Evolutionary conservation across 257 asterid genomes (phyloP), one percentile per base, ranked within the genome.

Genomic region (Leptodermis oblonga): DNA sequence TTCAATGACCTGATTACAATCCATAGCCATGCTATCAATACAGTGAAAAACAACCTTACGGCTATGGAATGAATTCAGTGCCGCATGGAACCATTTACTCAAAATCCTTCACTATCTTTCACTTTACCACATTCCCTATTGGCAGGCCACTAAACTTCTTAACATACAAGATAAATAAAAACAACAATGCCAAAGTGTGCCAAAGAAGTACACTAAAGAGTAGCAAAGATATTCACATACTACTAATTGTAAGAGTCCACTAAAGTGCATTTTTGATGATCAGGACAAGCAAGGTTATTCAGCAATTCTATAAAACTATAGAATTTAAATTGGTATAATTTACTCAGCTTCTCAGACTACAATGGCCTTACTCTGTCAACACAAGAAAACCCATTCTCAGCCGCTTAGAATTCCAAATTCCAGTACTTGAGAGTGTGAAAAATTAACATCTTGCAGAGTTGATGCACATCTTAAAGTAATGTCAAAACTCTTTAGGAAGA

Each of bases 1-100:
- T 77, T 93, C 99, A 71, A 93, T 90, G 75, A 93, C 99, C 99
- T 93, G 48, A n/a, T n/a, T 4, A 52, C 11, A 18, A 39, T 69
- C 58, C 68, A 70, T 39, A 71, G 76, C 43, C 77, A 63, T 37
- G 17, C 54, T 12, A 12, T 30, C 39, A 58, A 55, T 55, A 14
- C 3, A 41, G 23, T 42, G 34, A 42, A 62, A 42, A 62, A 62
- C 28, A 11, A 15, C 49, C 26, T 39, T 26, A n/a, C 36, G 25
- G 1, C 28, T 4, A 17, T 23, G 11, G 2, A 58, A 30, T 25
- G 28, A 56, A 13, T n/a, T n/a, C 1, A 13, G 15, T 25, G 15
- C 6, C 17, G 5, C 37, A 65, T 25, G 39, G 43, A 59, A 59
- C 7, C 25, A 25, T 65, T 46, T 7, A 51, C 22, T 18, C 33